Base-by-base conservation (phyloP, 2,329 filamentous ascomycete species). In the Cercospora zeina region DNA sequence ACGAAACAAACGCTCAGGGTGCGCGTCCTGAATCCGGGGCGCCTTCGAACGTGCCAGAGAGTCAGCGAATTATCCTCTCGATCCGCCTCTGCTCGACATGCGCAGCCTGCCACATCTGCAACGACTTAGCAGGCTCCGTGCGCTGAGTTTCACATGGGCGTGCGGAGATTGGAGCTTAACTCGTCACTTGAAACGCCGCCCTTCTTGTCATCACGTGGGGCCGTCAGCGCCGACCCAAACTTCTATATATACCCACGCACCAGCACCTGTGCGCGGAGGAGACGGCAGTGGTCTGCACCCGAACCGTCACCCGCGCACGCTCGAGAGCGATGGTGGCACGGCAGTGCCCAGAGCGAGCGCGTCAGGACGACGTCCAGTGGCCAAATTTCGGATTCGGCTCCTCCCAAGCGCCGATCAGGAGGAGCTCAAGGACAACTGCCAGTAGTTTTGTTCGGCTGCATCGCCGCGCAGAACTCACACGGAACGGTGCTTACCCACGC, bases 161-260 rank as follows among this genome's bases (percentile, higher is more conserved):
- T 58, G 55, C 60, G 60, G 60, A 62, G 60, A 62, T 62, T 50
- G 42, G 51, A 58, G 54, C 56, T 54, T 62, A 27, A 6, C 24
- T 27, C 24, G 24, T 27, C 24, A 56, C 39, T 47, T 33, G 56
- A 54, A 53, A 51, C 53, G 50, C 24, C 30, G 14, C 16, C 54
- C 16, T 24, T 13, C 16, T 24, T 13, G 45, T 45, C 45, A 16
- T 51, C 53, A 57, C 59, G 59, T 55, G 58, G 34, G n/a, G 16
- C 11, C 33, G 33, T 27, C 27, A n/a, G 16, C n/a, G 42, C 56
- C 42, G 45, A 58, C 31, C 42, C 56, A 58, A 14, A 51, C 21
- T 49, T 51, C 45, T 19, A 36, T 49, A 24, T 45, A 21, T 56
- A 27, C 24, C 3, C 24, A 27, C 24, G 24, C 24, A 27, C 24